phyloP scores from a whole-genome alignment of 1,284 basidiomycete species.

The Ustilago hordei region DNA sequence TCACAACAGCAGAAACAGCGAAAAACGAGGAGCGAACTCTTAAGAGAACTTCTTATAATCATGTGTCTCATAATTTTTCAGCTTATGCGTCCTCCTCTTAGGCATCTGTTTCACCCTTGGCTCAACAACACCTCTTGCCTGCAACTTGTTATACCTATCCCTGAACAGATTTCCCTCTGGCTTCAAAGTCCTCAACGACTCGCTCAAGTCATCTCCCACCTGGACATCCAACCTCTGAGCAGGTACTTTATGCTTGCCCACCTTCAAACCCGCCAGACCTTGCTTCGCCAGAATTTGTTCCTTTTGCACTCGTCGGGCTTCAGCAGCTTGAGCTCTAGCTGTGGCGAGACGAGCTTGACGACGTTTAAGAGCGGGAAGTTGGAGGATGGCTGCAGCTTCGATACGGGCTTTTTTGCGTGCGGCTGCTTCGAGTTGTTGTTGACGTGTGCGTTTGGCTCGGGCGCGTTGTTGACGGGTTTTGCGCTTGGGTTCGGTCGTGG shows the following conservation, averaged over 20 bases:
- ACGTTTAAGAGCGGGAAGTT: constrained; percentile 45
- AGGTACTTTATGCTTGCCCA: constrained; percentile 55
- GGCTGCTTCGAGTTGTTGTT: constrained; percentile 22
- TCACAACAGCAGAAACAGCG: neutral
- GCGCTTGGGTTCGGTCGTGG: constrained; percentile 34
- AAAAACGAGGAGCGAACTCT: no score
- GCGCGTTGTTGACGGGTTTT: constrained; percentile 55
- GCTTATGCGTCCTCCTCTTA: constrained; percentile 26
- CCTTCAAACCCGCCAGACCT: constrained; percentile 52
- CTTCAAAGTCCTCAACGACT: constrained; percentile 85
- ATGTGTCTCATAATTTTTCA: constrained; percentile 49
- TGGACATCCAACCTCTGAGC: constrained; percentile 76
- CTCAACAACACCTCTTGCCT: constrained; percentile 82
- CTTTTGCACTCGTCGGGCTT: constrained; percentile 41
- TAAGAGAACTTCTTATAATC: constrained; percentile 56
- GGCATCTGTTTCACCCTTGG: constrained; percentile 72
- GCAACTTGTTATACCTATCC: constrained; percentile 85
- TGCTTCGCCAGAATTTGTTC: constrained; percentile 24
- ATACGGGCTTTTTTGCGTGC: constrained; percentile 48
- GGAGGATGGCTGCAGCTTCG: constrained; percentile 42
- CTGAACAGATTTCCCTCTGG: constrained; percentile 93
- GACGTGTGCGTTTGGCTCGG: constrained; percentile 41
- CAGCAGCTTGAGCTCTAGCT: constrained; percentile 35
- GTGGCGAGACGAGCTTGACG: constrained; percentile 27
- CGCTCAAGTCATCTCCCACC: constrained; percentile 88